Evolutionary conservation across 2,329 filamentous ascomycete genomes (phyloP).

Genomic region (Botrytis porri): DNA sequence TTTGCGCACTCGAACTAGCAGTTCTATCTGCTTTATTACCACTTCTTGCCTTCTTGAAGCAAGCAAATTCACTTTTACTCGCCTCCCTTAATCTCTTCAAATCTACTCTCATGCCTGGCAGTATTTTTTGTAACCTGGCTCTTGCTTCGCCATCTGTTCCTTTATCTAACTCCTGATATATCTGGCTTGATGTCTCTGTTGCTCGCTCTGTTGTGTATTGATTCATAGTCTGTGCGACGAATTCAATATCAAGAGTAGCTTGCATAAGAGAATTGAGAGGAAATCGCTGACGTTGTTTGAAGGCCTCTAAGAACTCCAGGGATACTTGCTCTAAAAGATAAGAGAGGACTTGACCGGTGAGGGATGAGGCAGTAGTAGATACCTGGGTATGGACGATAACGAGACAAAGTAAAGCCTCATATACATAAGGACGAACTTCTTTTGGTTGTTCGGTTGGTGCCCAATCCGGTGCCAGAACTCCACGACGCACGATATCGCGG

Average conservation of each 20-base stretch:
- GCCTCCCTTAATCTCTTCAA: slow-evolving; percentile 80
- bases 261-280: slow-evolving; percentile 85
- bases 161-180: slow-evolving; percentile 87
- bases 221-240: slow-evolving; percentile 87
- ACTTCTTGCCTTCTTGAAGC: slow-evolving; percentile 60
- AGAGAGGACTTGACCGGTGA: slow-evolving; percentile 79
- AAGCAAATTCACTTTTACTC: slow-evolving; percentile 83
- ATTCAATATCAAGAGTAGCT: slow-evolving; percentile 95
- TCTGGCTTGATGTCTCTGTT: slow-evolving; percentile 77
- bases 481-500: slow-evolving; percentile 65
- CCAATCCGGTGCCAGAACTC: slow-evolving; percentile 72
- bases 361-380: slow-evolving; percentile 70
- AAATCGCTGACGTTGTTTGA: slow-evolving; percentile 65
- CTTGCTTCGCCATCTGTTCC: slow-evolving; percentile 87
- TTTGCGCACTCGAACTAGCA: slow-evolving; percentile 1
- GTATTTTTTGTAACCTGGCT: slow-evolving; percentile 74
- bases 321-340: slow-evolving; percentile 83
- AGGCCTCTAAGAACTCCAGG: slow-evolving; percentile 75
- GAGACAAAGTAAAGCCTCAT: slow-evolving; percentile 77
- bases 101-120: slow-evolving; percentile 84
- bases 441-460: slow-evolving; percentile 62
- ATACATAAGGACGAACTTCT: slow-evolving; percentile 84
- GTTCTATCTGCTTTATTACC: slow-evolving; percentile 20
- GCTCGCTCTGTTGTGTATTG: slow-evolving; percentile 85
- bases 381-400: slow-evolving; percentile 92